Conservation (phyloP, 768 basidiomycete species). For the Mycena polygramma region DNA sequence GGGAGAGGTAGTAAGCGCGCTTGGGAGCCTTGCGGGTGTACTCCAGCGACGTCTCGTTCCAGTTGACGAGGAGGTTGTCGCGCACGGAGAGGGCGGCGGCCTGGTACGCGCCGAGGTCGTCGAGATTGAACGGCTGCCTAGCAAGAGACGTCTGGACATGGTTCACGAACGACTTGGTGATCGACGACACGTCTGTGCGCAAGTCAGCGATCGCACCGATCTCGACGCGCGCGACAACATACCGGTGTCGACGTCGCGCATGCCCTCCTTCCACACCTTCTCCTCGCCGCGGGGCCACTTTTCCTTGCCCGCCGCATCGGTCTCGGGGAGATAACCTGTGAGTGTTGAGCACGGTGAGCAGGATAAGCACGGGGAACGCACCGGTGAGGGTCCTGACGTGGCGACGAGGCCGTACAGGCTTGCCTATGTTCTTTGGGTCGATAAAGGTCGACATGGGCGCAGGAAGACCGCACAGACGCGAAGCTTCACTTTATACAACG, state of each 20-base stretch:
- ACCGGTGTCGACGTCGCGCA: slow-evolving; percentile 72
- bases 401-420: slow-evolving; percentile 66
- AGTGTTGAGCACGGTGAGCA: slow-evolving; percentile 6
- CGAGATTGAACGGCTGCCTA: slow-evolving; percentile 90
- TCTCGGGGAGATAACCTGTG: slow-evolving; percentile 73
- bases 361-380: slow-evolving; percentile 41
- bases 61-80: slow-evolving; percentile 91
- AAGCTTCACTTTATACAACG: background rate
- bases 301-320: slow-evolving; percentile 81
- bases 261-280: slow-evolving; percentile 74
- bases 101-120: slow-evolving; percentile 88
- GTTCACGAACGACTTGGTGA: slow-evolving; percentile 82
- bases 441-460: slow-evolving; percentile 72
- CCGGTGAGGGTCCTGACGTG: slow-evolving; percentile 81
- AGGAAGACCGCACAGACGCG: background rate
- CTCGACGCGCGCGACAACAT: slow-evolving; percentile 16
- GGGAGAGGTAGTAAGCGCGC: slow-evolving; percentile 94
- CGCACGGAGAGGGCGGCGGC: slow-evolving; percentile 90
- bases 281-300: slow-evolving; percentile 90
- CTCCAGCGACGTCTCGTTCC: slow-evolving; percentile 85
- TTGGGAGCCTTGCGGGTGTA: slow-evolving; percentile 89
- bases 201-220: background rate
- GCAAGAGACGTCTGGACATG: slow-evolving; percentile 93
- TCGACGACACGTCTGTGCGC: slow-evolving; percentile 64
- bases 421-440: slow-evolving; percentile 76